These are phyloP conservation scores for Neurospora discreta DNA, from an alignment of 495 filamentous ascomycete species.

Conservation along the genomic window DNA sequence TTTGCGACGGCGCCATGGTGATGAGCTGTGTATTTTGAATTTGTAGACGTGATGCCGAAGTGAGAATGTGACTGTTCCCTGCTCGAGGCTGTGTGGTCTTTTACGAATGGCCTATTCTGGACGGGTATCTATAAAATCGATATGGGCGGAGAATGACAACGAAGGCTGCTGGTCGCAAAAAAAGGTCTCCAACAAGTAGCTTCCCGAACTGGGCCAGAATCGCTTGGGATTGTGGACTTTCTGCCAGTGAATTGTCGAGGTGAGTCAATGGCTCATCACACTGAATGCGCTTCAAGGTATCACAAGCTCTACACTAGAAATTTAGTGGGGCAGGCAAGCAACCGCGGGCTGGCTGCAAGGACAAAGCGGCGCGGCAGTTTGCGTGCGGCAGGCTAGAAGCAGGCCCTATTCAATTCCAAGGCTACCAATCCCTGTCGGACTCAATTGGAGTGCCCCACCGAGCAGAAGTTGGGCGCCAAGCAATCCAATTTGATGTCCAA, in stretches of 20 bases:
- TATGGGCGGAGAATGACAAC: not conserved
- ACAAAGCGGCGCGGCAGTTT: not conserved
- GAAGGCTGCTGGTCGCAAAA: not conserved
- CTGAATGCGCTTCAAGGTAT: not conserved
- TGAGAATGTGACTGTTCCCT: not conserved
- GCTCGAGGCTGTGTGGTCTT: not conserved
- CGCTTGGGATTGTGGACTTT: not conserved
- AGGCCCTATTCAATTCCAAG: not conserved
- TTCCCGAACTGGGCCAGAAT: not conserved
- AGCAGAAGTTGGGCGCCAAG: not conserved
- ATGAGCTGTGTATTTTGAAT: not conserved
- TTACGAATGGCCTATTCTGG: not conserved
- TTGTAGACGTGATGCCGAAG: not conserved
- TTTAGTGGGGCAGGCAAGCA: not conserved
- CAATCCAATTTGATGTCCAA: not conserved
- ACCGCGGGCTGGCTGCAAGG: not conserved
- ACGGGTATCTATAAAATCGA: not conserved
- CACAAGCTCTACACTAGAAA: not conserved
- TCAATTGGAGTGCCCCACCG: not conserved
- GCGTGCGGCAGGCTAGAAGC: not conserved
- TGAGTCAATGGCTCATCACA: not conserved
- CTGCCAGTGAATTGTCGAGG: not conserved
- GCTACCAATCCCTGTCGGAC: not conserved
- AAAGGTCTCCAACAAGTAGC: not conserved
- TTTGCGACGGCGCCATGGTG: slow-evolving; percentile 30